A percentile compares a stretch with the other conserved stretches of the same genome.
Evolutionary conservation across 495 filamentous ascomycete genomes (phyloP).

Genomic region (Penicillium pulvis): DNA sequence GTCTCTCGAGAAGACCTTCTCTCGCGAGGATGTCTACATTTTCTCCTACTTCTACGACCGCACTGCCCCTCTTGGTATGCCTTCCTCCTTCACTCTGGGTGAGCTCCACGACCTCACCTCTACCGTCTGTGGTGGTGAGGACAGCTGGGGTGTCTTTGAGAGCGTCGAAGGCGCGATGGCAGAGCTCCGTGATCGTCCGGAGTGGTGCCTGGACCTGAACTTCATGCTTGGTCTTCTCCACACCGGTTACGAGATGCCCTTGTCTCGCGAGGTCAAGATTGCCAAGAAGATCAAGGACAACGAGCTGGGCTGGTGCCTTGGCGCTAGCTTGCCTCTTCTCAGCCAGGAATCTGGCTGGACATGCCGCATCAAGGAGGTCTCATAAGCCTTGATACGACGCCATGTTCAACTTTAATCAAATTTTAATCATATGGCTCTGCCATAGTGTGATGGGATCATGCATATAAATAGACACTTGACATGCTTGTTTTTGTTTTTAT

Average conservation of each 20-base stretch:
- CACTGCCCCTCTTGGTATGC: constrained; percentile 88
- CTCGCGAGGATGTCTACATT: constrained; percentile 89
- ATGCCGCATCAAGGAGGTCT: constrained; percentile 68
- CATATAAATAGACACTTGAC: constrained; percentile 33
- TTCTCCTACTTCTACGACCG: constrained; percentile 98
- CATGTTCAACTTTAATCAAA: constrained; percentile 26
- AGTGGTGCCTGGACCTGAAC: constrained; percentile 91
- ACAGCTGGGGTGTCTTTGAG: constrained; percentile 76
- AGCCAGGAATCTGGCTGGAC: constrained; percentile 74
- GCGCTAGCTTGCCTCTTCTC: constrained; percentile 81
- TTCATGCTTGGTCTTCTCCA: constrained; percentile 93
- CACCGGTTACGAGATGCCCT: constrained; percentile 97
- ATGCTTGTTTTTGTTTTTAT: constrained; percentile 16
- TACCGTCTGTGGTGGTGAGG: constrained; percentile 80
- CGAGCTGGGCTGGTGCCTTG: constrained; percentile 96
- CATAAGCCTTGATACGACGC: constrained; percentile 34
- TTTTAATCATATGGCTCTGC: constrained; percentile 30
- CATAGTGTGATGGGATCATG: constrained; percentile 35
- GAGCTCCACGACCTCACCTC: constrained; percentile 83
- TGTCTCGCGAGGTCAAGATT: constrained; percentile 93
- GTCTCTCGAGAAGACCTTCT: constrained; percentile 87
- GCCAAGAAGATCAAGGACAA: constrained; percentile 98
- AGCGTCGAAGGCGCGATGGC: constrained; percentile 67
- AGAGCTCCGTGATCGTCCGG: constrained; percentile 77
- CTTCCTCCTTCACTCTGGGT: constrained; percentile 84